Conservation (phyloP, 805 yeast species). For the Saturnispora ahearnii region DNA sequence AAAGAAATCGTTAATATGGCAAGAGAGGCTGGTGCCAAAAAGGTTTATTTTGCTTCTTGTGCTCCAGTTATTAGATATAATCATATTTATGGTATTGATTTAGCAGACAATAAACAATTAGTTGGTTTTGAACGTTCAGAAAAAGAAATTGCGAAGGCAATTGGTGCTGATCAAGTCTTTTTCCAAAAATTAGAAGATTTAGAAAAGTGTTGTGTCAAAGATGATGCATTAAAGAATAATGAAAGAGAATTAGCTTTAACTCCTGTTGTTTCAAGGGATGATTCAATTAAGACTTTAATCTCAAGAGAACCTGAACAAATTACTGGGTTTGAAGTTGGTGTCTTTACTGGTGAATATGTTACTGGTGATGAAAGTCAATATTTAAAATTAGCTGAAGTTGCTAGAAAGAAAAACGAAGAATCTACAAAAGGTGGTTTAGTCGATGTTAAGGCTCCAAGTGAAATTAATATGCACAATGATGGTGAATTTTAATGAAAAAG, state of each 20-base stretch:
- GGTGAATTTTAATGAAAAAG: constrained; percentile 35
- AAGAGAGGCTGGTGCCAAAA: constrained; percentile 93
- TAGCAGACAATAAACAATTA: constrained; percentile 89
- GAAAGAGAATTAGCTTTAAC: constrained; percentile 29
- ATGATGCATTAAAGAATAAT: constrained; percentile 23
- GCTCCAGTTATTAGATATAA: constrained; percentile 97
- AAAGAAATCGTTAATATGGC: constrained; percentile 97
- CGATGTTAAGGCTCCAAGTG: constrained; percentile 73
- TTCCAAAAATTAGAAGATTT: constrained; percentile 83
- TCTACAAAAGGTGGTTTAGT: constrained; percentile 33
- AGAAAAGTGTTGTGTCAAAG: constrained; percentile 59
- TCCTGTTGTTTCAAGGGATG: constrained; percentile 29
- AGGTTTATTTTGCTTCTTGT: constrained; percentile 93
- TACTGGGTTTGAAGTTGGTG: constrained; percentile 85
- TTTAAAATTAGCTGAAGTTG: constrained; percentile 68
- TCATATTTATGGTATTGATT: constrained; percentile 95
- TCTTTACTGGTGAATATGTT: constrained; percentile 86
- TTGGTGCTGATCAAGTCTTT: constrained; percentile 88
- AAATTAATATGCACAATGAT: constrained; percentile 47
- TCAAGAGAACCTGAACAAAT: constrained; percentile 26
- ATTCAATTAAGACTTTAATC: constrained; percentile 21
- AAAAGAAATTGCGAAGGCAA: constrained; percentile 61
- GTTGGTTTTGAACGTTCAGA: constrained; percentile 79
- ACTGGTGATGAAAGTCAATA: constrained; percentile 90
- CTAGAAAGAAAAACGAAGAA: constrained; percentile 64